Evolutionary conservation across 2,329 filamentous ascomycete genomes (phyloP), one percentile per base, ranked within the genome.

Genomic region (Didymella pomorum): DNA sequence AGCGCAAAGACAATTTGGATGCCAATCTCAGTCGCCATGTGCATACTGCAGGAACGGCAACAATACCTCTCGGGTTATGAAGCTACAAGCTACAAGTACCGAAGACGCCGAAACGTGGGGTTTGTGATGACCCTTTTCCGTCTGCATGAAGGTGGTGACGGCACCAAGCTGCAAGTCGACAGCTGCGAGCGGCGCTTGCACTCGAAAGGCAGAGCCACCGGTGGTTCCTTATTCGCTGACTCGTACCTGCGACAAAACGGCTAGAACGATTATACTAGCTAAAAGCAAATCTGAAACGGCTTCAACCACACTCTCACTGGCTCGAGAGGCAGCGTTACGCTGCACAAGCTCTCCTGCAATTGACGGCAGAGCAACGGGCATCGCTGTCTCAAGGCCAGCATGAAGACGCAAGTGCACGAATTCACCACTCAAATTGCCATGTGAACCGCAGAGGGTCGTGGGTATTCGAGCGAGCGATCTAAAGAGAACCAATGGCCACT

Each of bases 241-340:
- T 67, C 61, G 63, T 58, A 52, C 58, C 56, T 49, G 61, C 60
- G 53, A 56, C 58, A 64, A 63, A 67, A 67, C 67, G 67, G 66
- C 61, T 63, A 69, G 66, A 57, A 52, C 29, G 31, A 49, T 52
- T 50, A 51, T 52, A 65, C 69, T 71, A 73, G 71, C 65, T 67
- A 66, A 66, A 74, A 72, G 67, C 60, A 71, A 69, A 26, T 65
- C 67, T 75, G 73, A 75, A 75, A 76, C 73, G 68, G 70, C 56
- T 64, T 68, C 63, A 54, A 64, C 59, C 46, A 64, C 60, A 47
- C 58, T 52, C 60, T 71, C 61, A 71, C 66, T 72, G 69, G 69
- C 63, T 59, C 54, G 56, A 60, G 47, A 52, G 52, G 61, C 56
- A 71, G 73, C 73, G 73, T 72, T 48, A 73, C 73, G 73, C 73